phyloP scores from a whole-genome alignment of 495 filamentous ascomycete genomes.

The Ascobolus immersus region DNA sequence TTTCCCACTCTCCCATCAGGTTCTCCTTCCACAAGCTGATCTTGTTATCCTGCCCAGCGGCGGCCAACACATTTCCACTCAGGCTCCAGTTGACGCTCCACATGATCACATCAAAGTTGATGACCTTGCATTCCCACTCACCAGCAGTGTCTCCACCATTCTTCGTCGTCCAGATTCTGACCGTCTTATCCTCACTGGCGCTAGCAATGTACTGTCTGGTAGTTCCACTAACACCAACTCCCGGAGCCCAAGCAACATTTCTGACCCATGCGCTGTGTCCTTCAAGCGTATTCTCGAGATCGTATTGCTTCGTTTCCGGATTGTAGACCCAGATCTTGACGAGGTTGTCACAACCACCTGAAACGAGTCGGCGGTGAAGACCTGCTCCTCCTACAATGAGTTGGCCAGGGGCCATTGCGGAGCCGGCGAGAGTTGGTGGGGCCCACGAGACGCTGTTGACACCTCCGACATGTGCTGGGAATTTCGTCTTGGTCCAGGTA shows the following conservation, averaged over 20 bases:
- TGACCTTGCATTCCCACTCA: slow-evolving; percentile 58
- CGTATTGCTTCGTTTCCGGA: slow-evolving; percentile 29
- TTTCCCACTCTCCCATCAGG: slow-evolving; percentile 64
- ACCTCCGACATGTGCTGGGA: slow-evolving; percentile 74
- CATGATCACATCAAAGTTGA: slow-evolving; percentile 65
- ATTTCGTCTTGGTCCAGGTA: slow-evolving; percentile 57
- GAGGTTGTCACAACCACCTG: slow-evolving; percentile 74
- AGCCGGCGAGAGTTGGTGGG: slow-evolving; percentile 52
- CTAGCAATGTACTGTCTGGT: slow-evolving; percentile 88
- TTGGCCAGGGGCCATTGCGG: no score
- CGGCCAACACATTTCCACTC: slow-evolving; percentile 89
- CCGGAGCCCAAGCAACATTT: slow-evolving; percentile 90
- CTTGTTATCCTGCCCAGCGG: slow-evolving; percentile 85
- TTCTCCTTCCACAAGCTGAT: slow-evolving; percentile 78
- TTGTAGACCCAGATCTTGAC: slow-evolving; percentile 62
- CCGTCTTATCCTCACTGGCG: slow-evolving; percentile 86
- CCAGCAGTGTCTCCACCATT: slow-evolving; percentile 24
- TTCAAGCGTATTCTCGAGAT: slow-evolving; percentile 24
- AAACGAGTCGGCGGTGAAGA: slow-evolving; percentile 54
- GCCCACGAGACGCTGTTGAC: slow-evolving; percentile 94
- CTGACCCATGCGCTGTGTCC: slow-evolving; percentile 96
- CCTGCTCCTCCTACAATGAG: slow-evolving; percentile 32
- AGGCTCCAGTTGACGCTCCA: slow-evolving; percentile 97
- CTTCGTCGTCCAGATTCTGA: slow-evolving; percentile 72
- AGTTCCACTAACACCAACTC: no score